Evolutionary conservation across 2,329 filamentous ascomycete genomes (phyloP), one percentile per base, ranked within the genome.

Genomic region (Cladosporium colombiae): DNA sequence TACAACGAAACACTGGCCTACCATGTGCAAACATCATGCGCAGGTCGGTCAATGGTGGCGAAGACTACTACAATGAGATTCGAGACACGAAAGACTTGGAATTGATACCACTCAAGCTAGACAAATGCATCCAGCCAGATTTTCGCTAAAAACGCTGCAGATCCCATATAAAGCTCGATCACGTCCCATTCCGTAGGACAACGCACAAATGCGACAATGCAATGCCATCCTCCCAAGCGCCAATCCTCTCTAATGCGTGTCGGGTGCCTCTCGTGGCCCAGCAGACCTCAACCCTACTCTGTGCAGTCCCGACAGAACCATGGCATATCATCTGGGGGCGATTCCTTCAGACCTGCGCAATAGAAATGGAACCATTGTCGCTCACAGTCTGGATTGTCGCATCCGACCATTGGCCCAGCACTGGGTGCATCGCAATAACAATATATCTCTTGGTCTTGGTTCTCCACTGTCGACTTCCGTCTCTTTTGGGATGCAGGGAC

Each of bases 301-400:
- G 55, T 25, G 55, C 69, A 71, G 16, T 69, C 69, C n/a, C 66
- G 52, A 33, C 73, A 74, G 64, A 65, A 72, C 72, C 72, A 74
- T 21, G 71, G 64, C 65, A 70, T 66, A 6, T 67, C 67, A 21
- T 67, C 63, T 10, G 50, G 29, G 4, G 90, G 90, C 60, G 89
- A 86, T 31, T 86, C 83, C 8, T 83, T 81, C 21, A 94, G 80
- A 4, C 84, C 88, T 3, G 93, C 88, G 72, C 91, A 94, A 68
- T 88, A 87, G 46, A 93, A 84, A 75, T 94, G 91, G 76, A 93
- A 94, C 91, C 91, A 94, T 76, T 93, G 89, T 40, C 86, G 86
- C 70, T 90, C 87, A 79, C 91, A 94, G 78, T 90, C 80, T 80
- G 66, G 55, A 74, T 92, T 92, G 81, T 94, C 91, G 79, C 91